phyloP scores from a whole-genome alignment of 306 rosid genomes.

The Arachis stenosperma region DNA sequence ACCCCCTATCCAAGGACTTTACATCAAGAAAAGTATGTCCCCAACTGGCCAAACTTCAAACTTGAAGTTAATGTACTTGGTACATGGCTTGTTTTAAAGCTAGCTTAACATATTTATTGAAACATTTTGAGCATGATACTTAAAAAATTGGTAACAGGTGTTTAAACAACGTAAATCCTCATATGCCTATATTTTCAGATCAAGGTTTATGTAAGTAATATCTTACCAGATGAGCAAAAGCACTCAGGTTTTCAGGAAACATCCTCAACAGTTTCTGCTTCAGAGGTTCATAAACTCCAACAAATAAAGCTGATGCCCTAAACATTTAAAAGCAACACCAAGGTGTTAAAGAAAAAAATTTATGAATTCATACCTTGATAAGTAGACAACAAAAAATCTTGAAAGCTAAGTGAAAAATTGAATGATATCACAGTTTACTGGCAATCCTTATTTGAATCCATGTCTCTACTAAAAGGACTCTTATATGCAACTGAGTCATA shows the following conservation, averaged over 20 bases:
- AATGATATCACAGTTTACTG: not conserved
- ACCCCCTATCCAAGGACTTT: not conserved
- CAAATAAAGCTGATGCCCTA: constrained; percentile 96
- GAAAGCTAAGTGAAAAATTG: constrained; percentile 6
- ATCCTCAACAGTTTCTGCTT: constrained; percentile 81
- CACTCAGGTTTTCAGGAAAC: constrained; percentile 85
- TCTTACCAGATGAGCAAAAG: constrained; percentile 90
- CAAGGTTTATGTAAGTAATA: constrained; percentile 38
- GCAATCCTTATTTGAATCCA: too few relatives aligned
- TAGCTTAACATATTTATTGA: constrained; percentile 14
- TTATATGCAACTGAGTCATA: not conserved
- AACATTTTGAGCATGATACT: constrained; percentile 1
- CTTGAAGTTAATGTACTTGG: constrained; percentile 25
- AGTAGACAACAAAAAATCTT: constrained; percentile 24
- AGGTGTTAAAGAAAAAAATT: constrained; percentile 34
- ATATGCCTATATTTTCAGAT: constrained; percentile 1
- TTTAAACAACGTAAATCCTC: constrained; percentile 18
- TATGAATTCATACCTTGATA: constrained; percentile 33
- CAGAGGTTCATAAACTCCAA: constrained; percentile 93
- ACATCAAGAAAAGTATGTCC: constrained; percentile 29
- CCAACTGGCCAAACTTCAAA: constrained; percentile 28
- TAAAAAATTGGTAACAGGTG: constrained; percentile 13
- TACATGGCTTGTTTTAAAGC: constrained; percentile 13
- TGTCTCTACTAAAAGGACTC: too few relatives aligned
- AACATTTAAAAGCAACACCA: constrained; percentile 38